Evolutionary conservation across 176 grass and related monocot species (phyloP), one percentile per base, ranked within the genome.

Genomic region (Chloris gayana): DNA sequence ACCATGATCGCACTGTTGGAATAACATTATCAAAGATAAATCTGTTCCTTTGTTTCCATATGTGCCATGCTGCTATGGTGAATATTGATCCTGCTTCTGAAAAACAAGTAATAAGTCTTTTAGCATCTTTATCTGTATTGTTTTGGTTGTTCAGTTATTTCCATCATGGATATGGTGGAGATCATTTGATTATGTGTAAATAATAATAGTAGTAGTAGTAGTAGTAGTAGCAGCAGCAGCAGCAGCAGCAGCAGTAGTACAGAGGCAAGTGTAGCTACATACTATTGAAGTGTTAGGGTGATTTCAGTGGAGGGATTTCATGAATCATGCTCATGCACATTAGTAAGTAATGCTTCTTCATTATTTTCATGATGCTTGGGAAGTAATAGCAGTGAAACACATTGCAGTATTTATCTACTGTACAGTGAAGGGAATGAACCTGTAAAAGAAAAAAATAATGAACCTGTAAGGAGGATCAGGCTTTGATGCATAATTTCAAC

Each of bases 261-360:
- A 61, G 33, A 59, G n/a, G 8, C 34, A 42, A 1, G 2, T 75
- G 54, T 41, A 27, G 57, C 22, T 76, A 24, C 30, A 50, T 78
- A 49, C 31, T 29, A 18, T 14, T 27, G 27, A 63, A 44, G 56
- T 39, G n/a, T 46, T 70, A 70, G 38, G 67, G 25, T 2, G 18
- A 7, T 57, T 57, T 57, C 6, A 57, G 53, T 19, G 13, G 61
- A 78, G 1, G 60, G 27, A 29, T 8, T 49, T 50, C 29, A 34
- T 25, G 29, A 50, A 34, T 50, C 27, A 76, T 46, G 57, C 29
- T 50, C 27, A 76, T 46, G 57, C 29, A 22, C 47, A 49, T 26
- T 45, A 57, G 39, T 77, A 77, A 76, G 50, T 74, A 41, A 75
- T 22, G 19, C 4, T 63, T 62, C 21, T 53, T 56, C 51, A 56